Base-by-base conservation (phyloP, 2,329 filamentous ascomycete species). In the Exophiala oligosperma region DNA sequence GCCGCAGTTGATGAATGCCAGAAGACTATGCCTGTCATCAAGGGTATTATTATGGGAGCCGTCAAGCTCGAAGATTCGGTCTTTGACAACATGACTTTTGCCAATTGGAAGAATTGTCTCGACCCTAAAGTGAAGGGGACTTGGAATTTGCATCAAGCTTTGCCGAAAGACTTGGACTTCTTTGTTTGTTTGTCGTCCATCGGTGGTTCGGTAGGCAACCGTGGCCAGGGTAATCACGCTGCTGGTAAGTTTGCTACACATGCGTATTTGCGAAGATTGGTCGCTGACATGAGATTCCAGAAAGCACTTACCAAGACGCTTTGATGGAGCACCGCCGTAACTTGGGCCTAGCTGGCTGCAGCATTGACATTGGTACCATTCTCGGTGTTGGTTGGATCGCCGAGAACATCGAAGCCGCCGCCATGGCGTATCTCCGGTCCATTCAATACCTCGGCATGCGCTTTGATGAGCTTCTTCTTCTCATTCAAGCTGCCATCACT, bases 11-110 rank as follows among this genome's bases (percentile, higher is more conserved):
- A 49, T 17, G 71, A 38, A 28, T 64, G 17, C 37, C 62, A 49
- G 54, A 62, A 64, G 49, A 21, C n/a, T 6, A 28, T 71, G 2
- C 69, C 69, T 12, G 71, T 76, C 0, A 70, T 81, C 17, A 68
- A 71, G 1, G 79, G 78, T 40, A 66, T 80, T 6, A 67, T 81
- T 3, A 77, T 81, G 59, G 70, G 71, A 4, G 73, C 79, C 26
- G 79, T 80, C 77, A 77, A 80, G 4, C 64, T 75, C 12, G 35
- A 66, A 58, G 68, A 70, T 41, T 44, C 58, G 23, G 65, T 69
- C 54, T 65, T 68, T 2, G 69, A 73, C 24, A 73, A 76, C 8
- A 76, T 79, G 72, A 69, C 69, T 0, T 72, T 72, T 37, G 64
- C 70, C 1, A 67, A 78, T 44, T 80, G 72, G 67, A 67, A 67